A percentile compares a stretch with the other conserved stretches of the same genome.
Evolutionary conservation across 805 yeast genomes (phyloP).

Genomic region (Saturnispora halmiae): DNA sequence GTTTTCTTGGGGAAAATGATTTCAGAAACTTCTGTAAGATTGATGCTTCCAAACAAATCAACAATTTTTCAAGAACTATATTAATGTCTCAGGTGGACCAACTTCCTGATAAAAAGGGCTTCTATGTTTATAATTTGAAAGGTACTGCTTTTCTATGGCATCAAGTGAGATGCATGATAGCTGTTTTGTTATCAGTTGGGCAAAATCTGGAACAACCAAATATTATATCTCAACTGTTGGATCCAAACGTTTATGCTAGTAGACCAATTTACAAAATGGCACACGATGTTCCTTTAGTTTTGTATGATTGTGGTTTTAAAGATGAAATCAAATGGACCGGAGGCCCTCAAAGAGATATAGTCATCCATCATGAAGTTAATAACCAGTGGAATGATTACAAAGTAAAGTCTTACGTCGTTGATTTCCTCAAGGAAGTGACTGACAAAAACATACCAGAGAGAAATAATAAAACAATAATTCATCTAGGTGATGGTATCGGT

Average conservation of each 20-base stretch:
- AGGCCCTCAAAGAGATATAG: conserved; percentile 28
- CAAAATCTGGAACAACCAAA: conserved; percentile 59
- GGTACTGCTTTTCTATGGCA: conserved; percentile 97
- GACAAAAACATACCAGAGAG: conserved; percentile 25
- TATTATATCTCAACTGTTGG: conserved; percentile 49
- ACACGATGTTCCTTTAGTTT: conserved; percentile 73
- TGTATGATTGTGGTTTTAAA: conserved; percentile 72
- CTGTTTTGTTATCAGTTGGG: conserved; percentile 70
- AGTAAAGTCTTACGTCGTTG: conserved; percentile 45
- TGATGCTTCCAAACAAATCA: conserved; percentile 89
- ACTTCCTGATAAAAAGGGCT: conserved; percentile 26
- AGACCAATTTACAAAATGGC: conserved; percentile 87
- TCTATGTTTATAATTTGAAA: conserved; percentile 62
- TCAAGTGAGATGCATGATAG: conserved; percentile 94
- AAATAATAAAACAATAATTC: conserved; percentile 21
- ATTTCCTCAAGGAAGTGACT: conserved; percentile 37
- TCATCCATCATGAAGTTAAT: conserved; percentile 35
- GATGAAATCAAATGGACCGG: conserved; percentile 54
- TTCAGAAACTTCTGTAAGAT: conserved; percentile 91
- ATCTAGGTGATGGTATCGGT: conserved; percentile 75
- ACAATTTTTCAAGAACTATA: conserved; percentile 63
- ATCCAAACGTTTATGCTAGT: conserved; percentile 45
- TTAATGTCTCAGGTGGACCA: conserved; percentile 26
- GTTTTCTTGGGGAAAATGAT: conserved; percentile 70
- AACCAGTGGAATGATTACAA: conserved; percentile 49